Percentiles rank a stretch among this genome's conserved stretches.
Conservation (phyloP, 176 grass and related monocot genomes). For the Zizania latifolia region DNA sequence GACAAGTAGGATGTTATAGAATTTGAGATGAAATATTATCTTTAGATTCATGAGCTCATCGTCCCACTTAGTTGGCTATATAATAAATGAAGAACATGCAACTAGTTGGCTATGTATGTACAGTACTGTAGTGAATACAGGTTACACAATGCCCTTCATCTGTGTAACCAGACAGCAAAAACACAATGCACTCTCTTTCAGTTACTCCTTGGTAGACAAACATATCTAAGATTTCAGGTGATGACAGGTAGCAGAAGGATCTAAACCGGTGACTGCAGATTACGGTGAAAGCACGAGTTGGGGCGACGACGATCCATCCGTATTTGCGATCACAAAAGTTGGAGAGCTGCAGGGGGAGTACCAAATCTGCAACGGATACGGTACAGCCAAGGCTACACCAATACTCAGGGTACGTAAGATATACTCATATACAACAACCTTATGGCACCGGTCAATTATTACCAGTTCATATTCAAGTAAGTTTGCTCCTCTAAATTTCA, state of each 20-base stretch:
- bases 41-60: too few species aligned
- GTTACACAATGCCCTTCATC: too few species aligned
- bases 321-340: conserved; percentile 1
- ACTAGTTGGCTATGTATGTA: too few species aligned
- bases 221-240: too few species aligned
- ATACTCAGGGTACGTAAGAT: conserved; percentile 41
- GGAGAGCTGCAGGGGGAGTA: conserved; percentile 29
- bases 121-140: neutral
- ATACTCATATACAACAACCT: neutral
- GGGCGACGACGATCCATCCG: conserved; percentile 34
- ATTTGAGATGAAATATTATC: too few species aligned
- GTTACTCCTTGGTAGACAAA: neutral
- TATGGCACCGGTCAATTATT: too few species aligned
- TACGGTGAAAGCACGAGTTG: conserved; percentile 19
- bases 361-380: conserved; percentile 44
- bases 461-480: too few species aligned
- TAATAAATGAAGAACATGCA: too few species aligned
- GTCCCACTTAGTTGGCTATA: too few species aligned
- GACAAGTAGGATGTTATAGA: too few species aligned
- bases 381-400: neutral
- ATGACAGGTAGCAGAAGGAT: neutral
- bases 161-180: too few species aligned
- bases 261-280: neutral
- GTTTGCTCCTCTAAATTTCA: too few species aligned
- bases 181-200: neutral